phyloP scores from a whole-genome alignment of 352 stramenopile species.

The Phytopythium mirpurense region DNA sequence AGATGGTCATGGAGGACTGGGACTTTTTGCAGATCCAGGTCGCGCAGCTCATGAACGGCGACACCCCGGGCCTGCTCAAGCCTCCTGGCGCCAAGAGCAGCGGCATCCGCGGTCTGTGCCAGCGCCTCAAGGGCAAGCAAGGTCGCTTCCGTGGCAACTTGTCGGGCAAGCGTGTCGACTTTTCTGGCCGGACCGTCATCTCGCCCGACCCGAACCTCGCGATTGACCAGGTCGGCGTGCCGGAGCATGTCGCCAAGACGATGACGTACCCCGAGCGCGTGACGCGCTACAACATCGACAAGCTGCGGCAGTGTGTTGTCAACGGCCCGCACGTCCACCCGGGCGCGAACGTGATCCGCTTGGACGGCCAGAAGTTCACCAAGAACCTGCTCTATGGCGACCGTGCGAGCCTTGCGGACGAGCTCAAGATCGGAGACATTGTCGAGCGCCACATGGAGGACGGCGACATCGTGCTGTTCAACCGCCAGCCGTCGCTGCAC shows the following conservation, averaged over 20 bases:
- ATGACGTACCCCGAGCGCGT: slow-evolving; percentile 99
- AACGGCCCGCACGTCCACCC: slow-evolving; percentile 96
- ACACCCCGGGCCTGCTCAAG: slow-evolving; percentile 95
- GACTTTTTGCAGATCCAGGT: slow-evolving; percentile 98
- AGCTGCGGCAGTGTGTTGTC: slow-evolving; percentile 91
- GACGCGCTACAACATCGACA: slow-evolving; percentile 97
- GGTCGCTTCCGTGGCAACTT: slow-evolving; percentile 99
- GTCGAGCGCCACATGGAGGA: slow-evolving; percentile 99
- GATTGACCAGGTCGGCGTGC: slow-evolving; percentile 95
- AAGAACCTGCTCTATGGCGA: slow-evolving; percentile 95
- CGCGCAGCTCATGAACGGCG: slow-evolving; percentile 98
- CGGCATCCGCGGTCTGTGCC: slow-evolving; percentile 96
- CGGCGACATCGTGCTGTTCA: slow-evolving; percentile 99
- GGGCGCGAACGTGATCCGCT: slow-evolving; percentile 93
- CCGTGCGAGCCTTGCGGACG: slow-evolving; percentile 88
- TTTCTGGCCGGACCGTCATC: slow-evolving; percentile 99
- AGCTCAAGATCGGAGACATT: slow-evolving; percentile 96
- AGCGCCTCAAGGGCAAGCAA: slow-evolving; percentile 97
- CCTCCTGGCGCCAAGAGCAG: slow-evolving; percentile 88
- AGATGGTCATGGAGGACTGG: slow-evolving; percentile 99
- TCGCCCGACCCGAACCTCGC: slow-evolving; percentile 97
- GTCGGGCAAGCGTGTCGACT: slow-evolving; percentile 98
- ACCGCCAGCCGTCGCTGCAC: slow-evolving; percentile 99
- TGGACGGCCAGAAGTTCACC: slow-evolving; percentile 83
- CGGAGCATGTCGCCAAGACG: slow-evolving; percentile 93